phyloP scores from a whole-genome alignment of 1,284 basidiomycete genomes.

The Austropuccinia psidii region DNA sequence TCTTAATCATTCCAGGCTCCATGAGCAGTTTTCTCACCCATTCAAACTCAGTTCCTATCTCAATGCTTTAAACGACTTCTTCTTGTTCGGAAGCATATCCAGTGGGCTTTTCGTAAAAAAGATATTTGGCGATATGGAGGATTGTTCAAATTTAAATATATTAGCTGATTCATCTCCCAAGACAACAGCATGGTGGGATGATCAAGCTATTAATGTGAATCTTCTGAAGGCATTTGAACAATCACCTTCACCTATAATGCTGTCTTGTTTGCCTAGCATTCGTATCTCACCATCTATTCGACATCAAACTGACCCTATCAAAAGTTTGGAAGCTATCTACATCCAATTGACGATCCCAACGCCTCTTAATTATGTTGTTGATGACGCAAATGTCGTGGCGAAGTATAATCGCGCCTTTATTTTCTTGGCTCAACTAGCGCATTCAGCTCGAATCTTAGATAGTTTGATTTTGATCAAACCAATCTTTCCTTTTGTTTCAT shows the following conservation, averaged over 20 bases:
- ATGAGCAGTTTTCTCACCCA: not conserved
- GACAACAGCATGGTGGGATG: conserved; percentile 12
- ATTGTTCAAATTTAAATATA: not conserved
- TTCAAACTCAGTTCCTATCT: conserved; percentile 3
- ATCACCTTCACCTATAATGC: not conserved
- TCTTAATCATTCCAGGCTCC: not conserved
- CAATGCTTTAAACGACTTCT: conserved; percentile 19
- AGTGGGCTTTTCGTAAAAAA: conserved; percentile 7
- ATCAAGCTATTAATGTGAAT: conserved; percentile 1
- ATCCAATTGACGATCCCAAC: conserved; percentile 3
- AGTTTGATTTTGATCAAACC: conserved; percentile 21
- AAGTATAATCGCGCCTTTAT: conserved; percentile 8
- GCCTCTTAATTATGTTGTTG: conserved; percentile 19
- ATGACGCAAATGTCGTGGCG: not conserved
- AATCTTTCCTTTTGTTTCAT: not conserved
- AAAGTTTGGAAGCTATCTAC: not conserved
- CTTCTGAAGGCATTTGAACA: conserved; percentile 15
- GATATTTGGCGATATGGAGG: conserved; percentile 1
- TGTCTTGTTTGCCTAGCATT: conserved; percentile 9
- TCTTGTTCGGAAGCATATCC: not conserved
- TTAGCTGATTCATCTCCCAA: not conserved
- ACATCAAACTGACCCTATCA: not conserved
- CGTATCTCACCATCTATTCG: not conserved
- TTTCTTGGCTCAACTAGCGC: conserved; percentile 4
- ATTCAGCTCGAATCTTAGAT: not conserved